A percentile compares a stretch with the other conserved stretches of the same genome.
These are phyloP conservation scores for Schizothecium vesticola DNA, from an alignment of 495 filamentous ascomycete genomes.

Conservation along the genomic window DNA sequence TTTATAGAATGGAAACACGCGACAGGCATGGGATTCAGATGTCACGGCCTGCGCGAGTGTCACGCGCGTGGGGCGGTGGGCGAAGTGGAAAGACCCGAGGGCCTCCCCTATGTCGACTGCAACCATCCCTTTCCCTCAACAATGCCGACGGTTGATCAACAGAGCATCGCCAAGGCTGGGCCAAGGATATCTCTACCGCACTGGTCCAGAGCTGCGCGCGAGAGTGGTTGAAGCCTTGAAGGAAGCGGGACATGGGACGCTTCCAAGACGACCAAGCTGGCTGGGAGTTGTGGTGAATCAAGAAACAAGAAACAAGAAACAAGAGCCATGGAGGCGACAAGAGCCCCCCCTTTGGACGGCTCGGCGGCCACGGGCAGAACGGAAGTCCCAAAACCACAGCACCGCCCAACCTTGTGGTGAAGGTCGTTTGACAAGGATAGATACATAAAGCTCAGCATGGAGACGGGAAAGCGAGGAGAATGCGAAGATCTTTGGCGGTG, in stretches of 20 bases:
- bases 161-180: background rate
- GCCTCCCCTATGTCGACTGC: background rate
- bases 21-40: background rate
- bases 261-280: background rate
- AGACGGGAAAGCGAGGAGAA: background rate
- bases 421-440: background rate
- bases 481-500: background rate
- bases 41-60: background rate
- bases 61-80: background rate
- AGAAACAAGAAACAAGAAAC: background rate
- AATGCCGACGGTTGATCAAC: background rate
- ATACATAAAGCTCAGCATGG: background rate
- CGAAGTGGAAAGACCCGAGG: background rate
- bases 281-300: background rate
- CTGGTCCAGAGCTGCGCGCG: background rate
- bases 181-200: background rate
- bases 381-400: background rate
- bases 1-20: background rate
- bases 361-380: background rate
- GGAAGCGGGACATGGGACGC: background rate
- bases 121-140: background rate
- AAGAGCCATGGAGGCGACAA: background rate
- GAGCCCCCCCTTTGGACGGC: too few relatives aligned
- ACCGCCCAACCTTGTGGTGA: background rate
- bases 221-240: background rate